Conservation (phyloP, 805 yeast species). For the Limtongia smithiae region DNA sequence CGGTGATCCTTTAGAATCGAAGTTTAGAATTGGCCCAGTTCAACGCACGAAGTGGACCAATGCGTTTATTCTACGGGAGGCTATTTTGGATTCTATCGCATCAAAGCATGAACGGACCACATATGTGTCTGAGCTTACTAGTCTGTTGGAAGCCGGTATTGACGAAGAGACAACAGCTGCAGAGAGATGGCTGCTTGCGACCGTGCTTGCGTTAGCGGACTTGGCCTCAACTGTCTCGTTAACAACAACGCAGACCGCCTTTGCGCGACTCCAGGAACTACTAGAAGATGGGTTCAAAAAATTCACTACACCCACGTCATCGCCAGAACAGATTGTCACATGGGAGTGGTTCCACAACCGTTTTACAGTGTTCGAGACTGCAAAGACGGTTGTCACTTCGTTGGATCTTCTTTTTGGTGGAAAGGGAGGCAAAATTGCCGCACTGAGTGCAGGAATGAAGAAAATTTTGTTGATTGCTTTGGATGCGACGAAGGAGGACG, state of each 20-base stretch:
- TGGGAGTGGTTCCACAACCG: conserved; percentile 24
- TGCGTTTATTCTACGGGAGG: conserved; percentile 41
- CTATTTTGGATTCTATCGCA: conserved; percentile 38
- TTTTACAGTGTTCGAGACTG: conserved; percentile 15
- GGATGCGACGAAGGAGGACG: conserved; percentile 20
- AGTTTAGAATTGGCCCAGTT: conserved; percentile 33
- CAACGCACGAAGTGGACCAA: conserved; percentile 38
- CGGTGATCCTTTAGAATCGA: conserved; percentile 25
- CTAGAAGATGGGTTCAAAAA: neutral
- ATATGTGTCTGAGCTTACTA: conserved; percentile 30
- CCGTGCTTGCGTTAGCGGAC: conserved; percentile 24
- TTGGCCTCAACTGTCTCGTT: conserved; percentile 3
- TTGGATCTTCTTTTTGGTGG: conserved; percentile 6
- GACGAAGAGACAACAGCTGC: conserved; percentile 35
- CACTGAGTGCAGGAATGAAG: conserved; percentile 3
- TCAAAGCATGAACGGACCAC: conserved; percentile 28
- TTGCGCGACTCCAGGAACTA: conserved; percentile 3
- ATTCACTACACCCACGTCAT: neutral
- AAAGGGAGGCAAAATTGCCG: neutral
- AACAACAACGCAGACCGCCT: neutral
- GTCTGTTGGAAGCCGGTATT: conserved; percentile 11
- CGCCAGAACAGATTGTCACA: neutral
- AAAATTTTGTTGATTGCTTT: conserved; percentile 1
- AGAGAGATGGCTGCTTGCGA: conserved; percentile 40
- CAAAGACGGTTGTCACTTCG: conserved; percentile 11